These are phyloP conservation scores for Dioscorea dumetorum DNA, from an alignment of 106 monocot genomes.

Conservation along the genomic window DNA sequence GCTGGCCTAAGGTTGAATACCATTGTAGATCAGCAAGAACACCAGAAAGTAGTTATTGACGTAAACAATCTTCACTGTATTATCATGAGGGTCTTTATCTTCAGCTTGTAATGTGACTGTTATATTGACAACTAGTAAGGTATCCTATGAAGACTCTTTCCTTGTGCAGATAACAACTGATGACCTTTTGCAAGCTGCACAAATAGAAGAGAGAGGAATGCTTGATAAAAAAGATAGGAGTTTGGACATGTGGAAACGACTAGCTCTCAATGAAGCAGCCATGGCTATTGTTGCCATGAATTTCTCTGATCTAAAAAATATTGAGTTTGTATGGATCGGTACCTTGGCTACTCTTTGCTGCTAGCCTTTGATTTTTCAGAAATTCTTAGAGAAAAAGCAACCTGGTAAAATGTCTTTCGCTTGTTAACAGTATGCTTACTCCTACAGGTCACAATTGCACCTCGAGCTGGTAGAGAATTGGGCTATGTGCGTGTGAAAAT, in stretches of 20 bases:
- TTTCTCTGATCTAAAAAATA: constrained; percentile 79
- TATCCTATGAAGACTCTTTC: neutral
- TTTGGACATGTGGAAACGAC: constrained; percentile 66
- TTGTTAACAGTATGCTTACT: no score
- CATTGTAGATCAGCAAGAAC: no score
- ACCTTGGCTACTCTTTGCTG: no score
- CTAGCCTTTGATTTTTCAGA: neutral
- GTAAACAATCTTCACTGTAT: no score
- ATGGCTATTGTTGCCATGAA: constrained; percentile 85
- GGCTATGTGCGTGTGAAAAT: constrained; percentile 85
- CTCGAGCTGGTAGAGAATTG: constrained; percentile 89
- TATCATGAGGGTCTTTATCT: no score
- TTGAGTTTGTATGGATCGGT: constrained; percentile 68
- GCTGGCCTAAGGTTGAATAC: no score
- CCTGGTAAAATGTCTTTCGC: no score
- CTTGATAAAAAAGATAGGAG: constrained; percentile 85
- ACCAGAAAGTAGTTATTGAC: no score
- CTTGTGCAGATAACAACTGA: constrained; percentile 70
- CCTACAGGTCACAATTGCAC: constrained; percentile 64
- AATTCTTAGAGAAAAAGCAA: neutral
- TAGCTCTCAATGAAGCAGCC: constrained; percentile 88
- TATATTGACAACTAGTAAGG: no score
- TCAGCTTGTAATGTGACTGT: no score
- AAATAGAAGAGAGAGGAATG: constrained; percentile 91
- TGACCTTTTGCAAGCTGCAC: constrained; percentile 87